Evolutionary conservation across 495 filamentous ascomycete species (phyloP).

Genomic region (Tuber aestivum): DNA sequence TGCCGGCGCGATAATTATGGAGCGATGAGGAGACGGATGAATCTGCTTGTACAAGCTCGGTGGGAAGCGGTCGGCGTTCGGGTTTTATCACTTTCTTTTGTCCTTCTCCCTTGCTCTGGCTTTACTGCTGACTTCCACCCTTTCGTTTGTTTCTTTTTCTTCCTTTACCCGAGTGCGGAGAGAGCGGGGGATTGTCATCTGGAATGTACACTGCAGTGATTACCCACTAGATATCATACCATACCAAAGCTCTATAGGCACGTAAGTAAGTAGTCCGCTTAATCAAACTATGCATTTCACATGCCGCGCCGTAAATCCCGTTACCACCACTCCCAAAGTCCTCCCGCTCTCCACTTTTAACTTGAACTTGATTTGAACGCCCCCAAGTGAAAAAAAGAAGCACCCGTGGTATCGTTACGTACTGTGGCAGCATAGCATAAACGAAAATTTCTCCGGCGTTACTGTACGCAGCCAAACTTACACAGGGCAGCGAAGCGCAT

Average conservation of each 20-base stretch:
- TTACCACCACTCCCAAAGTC: background rate
- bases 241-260: background rate
- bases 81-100: background rate
- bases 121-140: background rate
- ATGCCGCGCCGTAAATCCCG: background rate
- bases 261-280: background rate
- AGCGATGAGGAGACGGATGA: background rate
- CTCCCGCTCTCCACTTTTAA: background rate
- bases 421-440: background rate
- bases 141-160: background rate
- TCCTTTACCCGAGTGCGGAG: background rate
- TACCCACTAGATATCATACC: background rate
- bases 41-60: background rate
- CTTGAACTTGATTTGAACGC: background rate
- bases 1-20: slow-evolving; percentile 46
- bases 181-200: background rate
- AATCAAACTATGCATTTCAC: background rate
- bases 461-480: background rate
- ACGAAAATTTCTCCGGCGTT: background rate
- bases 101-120: background rate
- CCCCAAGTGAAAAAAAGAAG: background rate
- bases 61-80: background rate
- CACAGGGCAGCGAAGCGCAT: background rate
- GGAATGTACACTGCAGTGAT: background rate
- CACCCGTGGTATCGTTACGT: background rate